Evolutionary conservation across 2,329 filamentous ascomycete genomes (phyloP).

Genomic region (Pseudopyricularia javanii): DNA sequence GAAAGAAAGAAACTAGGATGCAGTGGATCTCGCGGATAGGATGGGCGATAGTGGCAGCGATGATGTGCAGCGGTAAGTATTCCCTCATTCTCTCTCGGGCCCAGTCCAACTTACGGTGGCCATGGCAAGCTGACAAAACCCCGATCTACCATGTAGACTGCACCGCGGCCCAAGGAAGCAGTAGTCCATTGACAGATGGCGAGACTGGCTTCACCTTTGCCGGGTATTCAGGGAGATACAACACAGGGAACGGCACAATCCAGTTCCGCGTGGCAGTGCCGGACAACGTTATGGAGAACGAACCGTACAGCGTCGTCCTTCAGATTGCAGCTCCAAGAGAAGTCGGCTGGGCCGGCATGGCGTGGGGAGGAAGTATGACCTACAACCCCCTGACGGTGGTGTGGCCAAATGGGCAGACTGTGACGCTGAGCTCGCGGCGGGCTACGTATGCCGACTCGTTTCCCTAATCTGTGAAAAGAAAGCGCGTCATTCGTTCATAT

Average conservation of each 20-base stretch:
- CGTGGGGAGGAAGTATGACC: slow-evolving; percentile 36
- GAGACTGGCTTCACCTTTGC: slow-evolving; percentile 31
- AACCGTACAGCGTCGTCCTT: slow-evolving; percentile 18
- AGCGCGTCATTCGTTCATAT: neutral
- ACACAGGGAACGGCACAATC: slow-evolving; percentile 14
- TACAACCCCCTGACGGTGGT: slow-evolving; percentile 31
- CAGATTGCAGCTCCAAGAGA: slow-evolving; percentile 29
- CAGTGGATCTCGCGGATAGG: neutral
- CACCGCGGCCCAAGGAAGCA: neutral
- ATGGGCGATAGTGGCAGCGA: neutral
- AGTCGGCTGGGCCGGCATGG: slow-evolving; percentile 33
- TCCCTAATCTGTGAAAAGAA: neutral
- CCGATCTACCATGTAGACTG: neutral
- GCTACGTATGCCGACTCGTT: neutral
- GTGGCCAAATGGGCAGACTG: slow-evolving; percentile 29
- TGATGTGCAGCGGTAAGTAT: slow-evolving; percentile 1
- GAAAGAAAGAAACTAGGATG: neutral
- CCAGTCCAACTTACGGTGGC: neutral
- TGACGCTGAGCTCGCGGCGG: slow-evolving; percentile 24
- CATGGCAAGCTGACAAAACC: neutral
- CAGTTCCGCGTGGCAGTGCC: slow-evolving; percentile 22
- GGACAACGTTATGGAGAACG: slow-evolving; percentile 13
- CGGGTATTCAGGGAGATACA: slow-evolving; percentile 16
- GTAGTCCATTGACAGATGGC: slow-evolving; percentile 10
- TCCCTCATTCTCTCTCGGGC: too few species aligned